Conservation (phyloP, 1,284 basidiomycete species). For the Omphalotus olearius region DNA sequence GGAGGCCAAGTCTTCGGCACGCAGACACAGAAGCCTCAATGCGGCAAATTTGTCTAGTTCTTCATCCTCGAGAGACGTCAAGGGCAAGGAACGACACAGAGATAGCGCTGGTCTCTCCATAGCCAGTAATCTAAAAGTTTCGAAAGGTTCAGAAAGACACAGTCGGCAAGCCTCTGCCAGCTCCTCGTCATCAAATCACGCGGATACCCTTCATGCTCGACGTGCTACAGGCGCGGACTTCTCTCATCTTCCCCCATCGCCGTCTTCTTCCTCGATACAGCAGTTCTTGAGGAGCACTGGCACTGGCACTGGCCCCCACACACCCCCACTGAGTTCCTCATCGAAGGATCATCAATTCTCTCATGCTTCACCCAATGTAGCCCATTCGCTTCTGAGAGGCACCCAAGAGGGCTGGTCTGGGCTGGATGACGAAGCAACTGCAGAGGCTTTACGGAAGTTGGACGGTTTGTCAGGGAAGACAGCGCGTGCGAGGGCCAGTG, state of each 20-base stretch:
- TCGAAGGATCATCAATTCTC: slow-evolving; percentile 39
- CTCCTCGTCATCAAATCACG: slow-evolving; percentile 59
- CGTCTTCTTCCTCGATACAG: slow-evolving; percentile 81
- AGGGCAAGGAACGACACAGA: slow-evolving; percentile 59
- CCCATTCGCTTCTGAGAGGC: slow-evolving; percentile 75
- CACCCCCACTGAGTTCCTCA: slow-evolving; percentile 39
- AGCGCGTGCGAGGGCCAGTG: slow-evolving; percentile 60
- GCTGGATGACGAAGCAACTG: slow-evolving; percentile 83
- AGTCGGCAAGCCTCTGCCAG: slow-evolving; percentile 61
- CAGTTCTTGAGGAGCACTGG: slow-evolving; percentile 69
- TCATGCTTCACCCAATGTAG: slow-evolving; percentile 62
- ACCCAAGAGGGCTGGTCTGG: slow-evolving; percentile 83
- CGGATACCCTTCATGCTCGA: slow-evolving; percentile 46
- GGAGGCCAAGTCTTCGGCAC: slow-evolving; percentile 51
- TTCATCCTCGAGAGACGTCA: slow-evolving; percentile 37
- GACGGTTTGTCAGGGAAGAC: slow-evolving; percentile 84
- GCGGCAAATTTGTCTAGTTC: slow-evolving; percentile 39
- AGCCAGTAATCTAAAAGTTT: slow-evolving; percentile 35
- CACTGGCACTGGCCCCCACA: slow-evolving; percentile 38
- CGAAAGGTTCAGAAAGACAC: slow-evolving; percentile 42
- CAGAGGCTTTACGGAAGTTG: slow-evolving; percentile 88
- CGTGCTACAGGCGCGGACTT: slow-evolving; percentile 73
- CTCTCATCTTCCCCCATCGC: slow-evolving; percentile 84
- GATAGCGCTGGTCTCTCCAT: slow-evolving; percentile 55
- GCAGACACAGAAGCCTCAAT: slow-evolving; percentile 73